Conservation (phyloP, 257 asterid species). For the Ballota nigra region DNA sequence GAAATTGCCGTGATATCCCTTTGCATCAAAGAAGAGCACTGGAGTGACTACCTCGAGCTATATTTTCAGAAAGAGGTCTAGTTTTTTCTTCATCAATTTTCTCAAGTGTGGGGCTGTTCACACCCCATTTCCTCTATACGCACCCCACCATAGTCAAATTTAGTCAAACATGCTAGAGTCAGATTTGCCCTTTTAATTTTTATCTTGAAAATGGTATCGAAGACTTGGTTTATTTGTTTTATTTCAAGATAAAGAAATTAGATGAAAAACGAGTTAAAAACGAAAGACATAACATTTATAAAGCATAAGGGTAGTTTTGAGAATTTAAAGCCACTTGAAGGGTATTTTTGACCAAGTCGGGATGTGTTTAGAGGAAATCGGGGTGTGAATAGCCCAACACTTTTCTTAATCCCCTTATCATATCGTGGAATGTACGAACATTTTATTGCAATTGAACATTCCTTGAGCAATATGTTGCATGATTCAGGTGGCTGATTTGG, state of each 20-base stretch:
- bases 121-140: neutral
- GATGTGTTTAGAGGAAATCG: neutral
- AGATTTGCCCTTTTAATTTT: neutral
- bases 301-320: neutral
- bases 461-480: slow-evolving; percentile 11
- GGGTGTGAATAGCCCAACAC: neutral
- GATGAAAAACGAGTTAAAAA: too few relatives aligned
- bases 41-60: slow-evolving; percentile 80
- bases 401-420: neutral
- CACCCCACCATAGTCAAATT: neutral
- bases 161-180: neutral
- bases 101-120: neutral
- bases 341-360: neutral
- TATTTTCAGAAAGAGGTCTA: slow-evolving; percentile 83
- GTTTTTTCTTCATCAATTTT: neutral
- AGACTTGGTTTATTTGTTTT: too few relatives aligned
- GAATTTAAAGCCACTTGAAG: neutral
- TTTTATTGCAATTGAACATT: neutral
- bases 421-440: neutral
- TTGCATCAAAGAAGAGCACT: slow-evolving; percentile 70
- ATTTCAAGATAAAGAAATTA: too few relatives aligned
- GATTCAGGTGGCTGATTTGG: slow-evolving; percentile 74
- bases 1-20: slow-evolving; percentile 79
- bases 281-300: too few relatives aligned
- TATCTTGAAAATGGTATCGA: too few relatives aligned